Evolutionary conservation across 1,284 basidiomycete species (phyloP).

Genomic region (Golubevia pallescens): DNA sequence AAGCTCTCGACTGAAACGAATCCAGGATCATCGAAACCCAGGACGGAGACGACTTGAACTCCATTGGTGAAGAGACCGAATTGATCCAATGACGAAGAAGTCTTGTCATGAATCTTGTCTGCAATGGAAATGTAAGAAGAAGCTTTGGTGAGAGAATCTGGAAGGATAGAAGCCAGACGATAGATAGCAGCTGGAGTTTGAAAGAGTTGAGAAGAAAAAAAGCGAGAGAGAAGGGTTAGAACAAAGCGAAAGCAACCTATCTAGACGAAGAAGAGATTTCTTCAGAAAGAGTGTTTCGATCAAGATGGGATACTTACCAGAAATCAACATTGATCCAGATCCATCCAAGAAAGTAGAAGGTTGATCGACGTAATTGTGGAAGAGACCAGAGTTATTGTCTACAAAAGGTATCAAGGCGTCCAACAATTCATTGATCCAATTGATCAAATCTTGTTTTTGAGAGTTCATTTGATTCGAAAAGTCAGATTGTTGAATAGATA

Average conservation of each 20-base stretch:
- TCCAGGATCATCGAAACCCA: background rate
- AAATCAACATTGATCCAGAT: constrained; percentile 39
- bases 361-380: constrained; percentile 54
- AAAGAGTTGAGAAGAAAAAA: background rate
- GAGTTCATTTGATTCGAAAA: constrained; percentile 22
- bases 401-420: constrained; percentile 34
- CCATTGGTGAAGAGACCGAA: background rate
- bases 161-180: background rate
- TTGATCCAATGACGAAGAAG: background rate
- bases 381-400: constrained; percentile 31
- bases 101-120: background rate
- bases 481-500: constrained; percentile 38
- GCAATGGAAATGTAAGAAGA: background rate
- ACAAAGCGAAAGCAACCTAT: too few species aligned
- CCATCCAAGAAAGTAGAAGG: constrained; percentile 35
- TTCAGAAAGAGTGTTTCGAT: too few species aligned
- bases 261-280: background rate
- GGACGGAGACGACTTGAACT: background rate
- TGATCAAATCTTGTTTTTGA: constrained; percentile 32
- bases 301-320: constrained; percentile 1
- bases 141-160: background rate
- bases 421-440: constrained; percentile 48
- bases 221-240: background rate
- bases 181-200: background rate
- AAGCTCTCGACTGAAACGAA: background rate